A percentile compares a stretch with the other conserved stretches of the same genome.
Conservation (phyloP, 2,329 filamentous ascomycete genomes). For the Metarhizium brunneum region DNA sequence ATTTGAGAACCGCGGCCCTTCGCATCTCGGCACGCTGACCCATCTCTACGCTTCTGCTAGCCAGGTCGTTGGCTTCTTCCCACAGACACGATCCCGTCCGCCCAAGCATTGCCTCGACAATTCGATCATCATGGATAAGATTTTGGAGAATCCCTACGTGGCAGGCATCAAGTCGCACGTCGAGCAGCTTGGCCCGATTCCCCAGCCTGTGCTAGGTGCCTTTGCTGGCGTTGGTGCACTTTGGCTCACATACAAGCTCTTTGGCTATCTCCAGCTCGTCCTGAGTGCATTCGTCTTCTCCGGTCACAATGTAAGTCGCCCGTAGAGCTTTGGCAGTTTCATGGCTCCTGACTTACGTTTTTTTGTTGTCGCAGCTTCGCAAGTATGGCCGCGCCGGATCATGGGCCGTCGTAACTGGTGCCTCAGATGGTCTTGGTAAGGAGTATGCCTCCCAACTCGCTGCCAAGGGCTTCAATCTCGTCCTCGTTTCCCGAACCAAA, state of each 20-base stretch:
- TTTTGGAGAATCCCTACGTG: constrained; percentile 8
- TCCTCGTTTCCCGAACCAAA: constrained; percentile 91
- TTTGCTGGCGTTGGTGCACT: constrained; percentile 49
- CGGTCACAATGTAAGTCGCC: constrained; percentile 48
- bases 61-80: background rate
- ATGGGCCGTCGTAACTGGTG: constrained; percentile 91
- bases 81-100: background rate
- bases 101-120: background rate
- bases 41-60: too few relatives aligned
- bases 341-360: background rate
- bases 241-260: constrained; percentile 44
- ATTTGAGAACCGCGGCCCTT: background rate
- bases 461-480: constrained; percentile 82
- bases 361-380: constrained; percentile 51
- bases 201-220: constrained; percentile 34
- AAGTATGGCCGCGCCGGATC: constrained; percentile 86
- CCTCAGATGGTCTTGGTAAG: constrained; percentile 93
- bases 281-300: constrained; percentile 60
- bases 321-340: background rate
- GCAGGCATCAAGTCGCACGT: constrained; percentile 9
- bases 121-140: constrained; percentile 17
- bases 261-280: constrained; percentile 52
- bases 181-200: constrained; percentile 23
- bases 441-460: constrained; percentile 91
- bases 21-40: background rate